Evolutionary conservation across 192 early-diverging fungal genomes (phyloP).

Genomic region (Coemansia umbellata): DNA sequence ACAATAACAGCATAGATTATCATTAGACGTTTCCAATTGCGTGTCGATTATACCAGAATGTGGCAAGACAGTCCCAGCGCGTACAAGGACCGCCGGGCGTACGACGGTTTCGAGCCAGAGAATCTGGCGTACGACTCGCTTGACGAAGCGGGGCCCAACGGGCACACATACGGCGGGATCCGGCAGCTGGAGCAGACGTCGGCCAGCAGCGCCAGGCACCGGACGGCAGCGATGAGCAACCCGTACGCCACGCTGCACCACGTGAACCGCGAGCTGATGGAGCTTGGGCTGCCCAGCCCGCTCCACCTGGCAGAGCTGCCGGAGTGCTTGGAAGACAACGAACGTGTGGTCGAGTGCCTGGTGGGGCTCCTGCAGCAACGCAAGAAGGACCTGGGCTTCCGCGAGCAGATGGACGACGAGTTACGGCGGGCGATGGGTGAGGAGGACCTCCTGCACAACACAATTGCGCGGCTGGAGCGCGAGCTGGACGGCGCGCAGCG

Average conservation of each 20-base stretch:
- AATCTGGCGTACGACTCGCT: conserved; percentile 37
- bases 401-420: conserved; percentile 44
- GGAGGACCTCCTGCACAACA: conserved; percentile 31
- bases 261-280: conserved; percentile 50
- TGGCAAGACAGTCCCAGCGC: conserved; percentile 21
- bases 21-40: too few species aligned
- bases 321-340: conserved; percentile 46
- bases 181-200: conserved; percentile 49
- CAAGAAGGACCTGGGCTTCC: conserved; percentile 26
- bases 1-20: too few species aligned
- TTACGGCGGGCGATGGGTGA: conserved; percentile 45
- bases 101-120: too few species aligned
- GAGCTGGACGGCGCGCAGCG: conserved; percentile 40
- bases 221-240: conserved; percentile 4
- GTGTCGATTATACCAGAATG: conserved; percentile 20
- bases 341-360: conserved; percentile 41
- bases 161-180: conserved; percentile 40
- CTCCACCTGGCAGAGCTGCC: conserved; percentile 33
- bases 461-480: conserved; percentile 27
- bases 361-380: conserved; percentile 26
- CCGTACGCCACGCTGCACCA: conserved; percentile 38
- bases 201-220: conserved; percentile 22
- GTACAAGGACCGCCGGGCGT: background rate
- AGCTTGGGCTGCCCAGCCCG: conserved; percentile 42
- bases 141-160: conserved; percentile 9